phyloP scores from a whole-genome alignment of 2,329 filamentous ascomycete species.

The Rhytidhysteron rufulum region DNA sequence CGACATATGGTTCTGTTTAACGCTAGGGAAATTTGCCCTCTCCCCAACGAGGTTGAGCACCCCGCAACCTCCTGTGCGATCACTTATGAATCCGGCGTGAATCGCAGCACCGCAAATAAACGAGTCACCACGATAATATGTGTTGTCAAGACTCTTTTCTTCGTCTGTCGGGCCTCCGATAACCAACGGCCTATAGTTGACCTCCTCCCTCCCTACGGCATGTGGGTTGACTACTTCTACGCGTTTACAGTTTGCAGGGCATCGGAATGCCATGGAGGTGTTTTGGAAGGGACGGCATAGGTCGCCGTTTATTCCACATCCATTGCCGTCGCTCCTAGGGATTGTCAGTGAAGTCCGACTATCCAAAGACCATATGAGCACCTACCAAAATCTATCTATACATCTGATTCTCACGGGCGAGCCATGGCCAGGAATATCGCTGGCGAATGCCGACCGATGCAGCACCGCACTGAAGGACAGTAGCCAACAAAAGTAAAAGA shows the following conservation, averaged over 20 bases:
- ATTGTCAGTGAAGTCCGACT: slow-evolving; percentile 27
- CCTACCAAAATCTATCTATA: slow-evolving; percentile 64
- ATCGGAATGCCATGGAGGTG: slow-evolving; percentile 68
- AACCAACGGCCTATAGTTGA: slow-evolving; percentile 53
- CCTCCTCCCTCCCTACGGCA: slow-evolving; percentile 66
- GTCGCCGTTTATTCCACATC: slow-evolving; percentile 70
- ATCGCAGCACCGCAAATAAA: slow-evolving; percentile 84
- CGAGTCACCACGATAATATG: slow-evolving; percentile 82
- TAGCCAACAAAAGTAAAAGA: slow-evolving; percentile 65
- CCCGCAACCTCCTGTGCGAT: slow-evolving; percentile 73
- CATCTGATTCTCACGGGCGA: slow-evolving; percentile 64
- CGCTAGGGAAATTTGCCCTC: slow-evolving; percentile 59
- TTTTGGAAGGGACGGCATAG: slow-evolving; percentile 72
- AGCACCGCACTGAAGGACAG: slow-evolving; percentile 66
- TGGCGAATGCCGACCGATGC: slow-evolving; percentile 56
- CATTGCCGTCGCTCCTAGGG: slow-evolving; percentile 55
- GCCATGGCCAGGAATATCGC: slow-evolving; percentile 66
- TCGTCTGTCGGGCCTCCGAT: slow-evolving; percentile 50
- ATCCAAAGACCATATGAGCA: slow-evolving; percentile 1
- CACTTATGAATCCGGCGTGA: slow-evolving; percentile 73
- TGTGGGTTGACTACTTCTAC: slow-evolving; percentile 66
- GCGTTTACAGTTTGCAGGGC: slow-evolving; percentile 67
- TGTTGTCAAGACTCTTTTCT: slow-evolving; percentile 37
- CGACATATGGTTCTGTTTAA: slow-evolving; percentile 67
- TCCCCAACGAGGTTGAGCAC: slow-evolving; percentile 72